Evolutionary conservation across 2,329 filamentous ascomycete species (phyloP).

Genomic region (Diaporthe vexans): DNA sequence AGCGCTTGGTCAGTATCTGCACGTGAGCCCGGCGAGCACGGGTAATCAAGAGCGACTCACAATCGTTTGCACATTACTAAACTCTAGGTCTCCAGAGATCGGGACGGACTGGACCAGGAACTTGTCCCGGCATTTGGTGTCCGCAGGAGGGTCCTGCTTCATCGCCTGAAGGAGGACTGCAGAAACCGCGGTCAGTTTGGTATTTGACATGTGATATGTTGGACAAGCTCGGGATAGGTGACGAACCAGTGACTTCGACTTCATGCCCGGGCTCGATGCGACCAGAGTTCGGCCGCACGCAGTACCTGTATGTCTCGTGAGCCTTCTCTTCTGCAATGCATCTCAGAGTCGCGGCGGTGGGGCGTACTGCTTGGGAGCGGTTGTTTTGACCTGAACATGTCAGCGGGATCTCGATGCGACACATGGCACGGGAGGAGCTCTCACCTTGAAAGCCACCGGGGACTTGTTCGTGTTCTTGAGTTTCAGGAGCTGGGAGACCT

Average conservation of each 20-base stretch:
- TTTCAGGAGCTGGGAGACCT: constrained; percentile 74
- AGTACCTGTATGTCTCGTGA: constrained; percentile 77
- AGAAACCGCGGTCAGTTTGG: constrained; percentile 45
- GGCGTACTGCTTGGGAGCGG: constrained; percentile 96
- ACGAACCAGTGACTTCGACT: constrained; percentile 90
- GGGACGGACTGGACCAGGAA: constrained; percentile 95
- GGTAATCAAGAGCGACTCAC: constrained; percentile 65
- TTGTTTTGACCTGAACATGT: constrained; percentile 89
- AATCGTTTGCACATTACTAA: constrained; percentile 83
- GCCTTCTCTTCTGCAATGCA: constrained; percentile 42
- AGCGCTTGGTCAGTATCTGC: constrained; percentile 47
- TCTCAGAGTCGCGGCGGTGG: constrained; percentile 42
- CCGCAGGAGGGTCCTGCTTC: constrained; percentile 90
- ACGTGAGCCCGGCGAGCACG: background rate
- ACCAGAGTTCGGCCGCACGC: constrained; percentile 96
- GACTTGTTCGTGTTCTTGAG: constrained; percentile 75
- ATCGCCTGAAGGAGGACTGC: constrained; percentile 95
- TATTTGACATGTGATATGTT: constrained; percentile 19
- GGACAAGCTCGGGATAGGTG: background rate
- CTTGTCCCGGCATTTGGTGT: constrained; percentile 96
- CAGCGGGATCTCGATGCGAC: constrained; percentile 44
- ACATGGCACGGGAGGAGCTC: constrained; percentile 46
- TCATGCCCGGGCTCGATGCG: constrained; percentile 91
- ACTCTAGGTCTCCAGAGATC: constrained; percentile 87
- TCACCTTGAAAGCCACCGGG: constrained; percentile 79